Evolutionary conservation across 192 early-diverging fungal genomes (phyloP), one percentile per base, ranked within the genome.

Genomic region (Martensiomyces pterosporus): DNA sequence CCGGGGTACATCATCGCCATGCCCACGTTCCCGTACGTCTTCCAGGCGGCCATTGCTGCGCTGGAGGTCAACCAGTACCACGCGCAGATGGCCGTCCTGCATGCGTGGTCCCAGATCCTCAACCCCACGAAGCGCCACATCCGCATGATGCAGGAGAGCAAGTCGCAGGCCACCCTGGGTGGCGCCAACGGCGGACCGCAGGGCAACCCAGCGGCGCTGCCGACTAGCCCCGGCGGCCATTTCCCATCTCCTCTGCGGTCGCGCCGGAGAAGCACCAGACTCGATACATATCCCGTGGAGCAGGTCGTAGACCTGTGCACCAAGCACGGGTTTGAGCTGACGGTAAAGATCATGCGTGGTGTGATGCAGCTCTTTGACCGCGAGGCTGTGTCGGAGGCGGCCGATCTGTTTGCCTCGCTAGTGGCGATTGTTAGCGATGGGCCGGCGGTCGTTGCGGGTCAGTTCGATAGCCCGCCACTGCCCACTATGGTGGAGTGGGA

Each of bases 51-150:
- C 3, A 29, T 64, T n/a, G 64, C 60, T 0, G 71, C 64, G 2
- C 53, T 75, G 26, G 60, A 62, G 8, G 55, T 67, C 13, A 67
- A 64, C 50, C 64, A 67, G 19, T 52, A 50, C 26, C 71, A 67
- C 15, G 64, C 71, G 32, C 71, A 67, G 36, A 39, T 57, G 24
- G 45, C 69, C 1, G 63, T 73, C 16, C 16, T 73, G 25, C 42
- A 36, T 7, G 50, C 55, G 0, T 73, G 62, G 69, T 24, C 36
- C 6, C 69, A 66, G 69, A 39, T 73, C 4, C 63, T 73, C 19
- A 43, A 37, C n/a, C 69, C 69, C 3, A 57, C 69, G n/a, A 55
- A 55, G 38, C 69, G 69, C 32, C 69, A 73, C n/a, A 39, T 73
- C 19, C 63, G 62, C 33, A 29, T 60, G 49, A 52, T 54, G 26